Conservation (phyloP, 208 protist genomes). For the Wallacemonas sp. region DNA sequence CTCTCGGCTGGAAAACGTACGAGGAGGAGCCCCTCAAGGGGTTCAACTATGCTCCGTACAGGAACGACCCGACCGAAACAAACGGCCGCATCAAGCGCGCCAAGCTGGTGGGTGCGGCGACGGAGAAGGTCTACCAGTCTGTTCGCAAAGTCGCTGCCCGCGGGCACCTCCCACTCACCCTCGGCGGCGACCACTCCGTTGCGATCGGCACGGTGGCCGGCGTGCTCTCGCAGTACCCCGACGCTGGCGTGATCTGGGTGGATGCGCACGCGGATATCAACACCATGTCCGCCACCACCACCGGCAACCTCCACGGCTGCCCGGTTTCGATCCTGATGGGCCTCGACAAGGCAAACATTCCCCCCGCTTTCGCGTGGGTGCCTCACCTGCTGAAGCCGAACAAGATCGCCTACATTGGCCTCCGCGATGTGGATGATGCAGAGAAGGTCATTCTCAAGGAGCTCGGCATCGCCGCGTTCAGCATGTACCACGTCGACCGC, state of each 20-base stretch:
- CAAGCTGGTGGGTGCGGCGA: slow-evolving; percentile 32
- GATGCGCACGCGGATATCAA: slow-evolving; percentile 86
- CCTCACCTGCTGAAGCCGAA: slow-evolving; percentile 42
- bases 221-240: slow-evolving; percentile 40
- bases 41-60: slow-evolving; percentile 31
- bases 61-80: slow-evolving; percentile 25
- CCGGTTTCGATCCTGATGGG: slow-evolving; percentile 60
- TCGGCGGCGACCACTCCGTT: slow-evolving; percentile 50
- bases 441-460: slow-evolving; percentile 59
- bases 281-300: slow-evolving; percentile 42
- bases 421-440: slow-evolving; percentile 63
- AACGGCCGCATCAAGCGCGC: slow-evolving; percentile 37
- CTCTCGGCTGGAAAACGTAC: slow-evolving; percentile 38
- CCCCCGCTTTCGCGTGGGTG: slow-evolving; percentile 38
- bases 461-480: slow-evolving; percentile 54
- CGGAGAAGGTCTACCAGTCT: slow-evolving; percentile 36
- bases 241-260: slow-evolving; percentile 71
- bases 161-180: slow-evolving; percentile 41
- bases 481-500: slow-evolving; percentile 55
- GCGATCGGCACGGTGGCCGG: slow-evolving; percentile 50
- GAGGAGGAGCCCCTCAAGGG: slow-evolving; percentile 32
- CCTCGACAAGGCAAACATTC: slow-evolving; percentile 44
- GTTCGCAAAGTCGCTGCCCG: slow-evolving; percentile 39
- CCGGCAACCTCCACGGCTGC: slow-evolving; percentile 81
- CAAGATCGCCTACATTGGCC: slow-evolving; percentile 67